Evolutionary conservation across 1,284 basidiomycete species (phyloP).

Genomic region (Cystobasidiaceae sp.): DNA sequence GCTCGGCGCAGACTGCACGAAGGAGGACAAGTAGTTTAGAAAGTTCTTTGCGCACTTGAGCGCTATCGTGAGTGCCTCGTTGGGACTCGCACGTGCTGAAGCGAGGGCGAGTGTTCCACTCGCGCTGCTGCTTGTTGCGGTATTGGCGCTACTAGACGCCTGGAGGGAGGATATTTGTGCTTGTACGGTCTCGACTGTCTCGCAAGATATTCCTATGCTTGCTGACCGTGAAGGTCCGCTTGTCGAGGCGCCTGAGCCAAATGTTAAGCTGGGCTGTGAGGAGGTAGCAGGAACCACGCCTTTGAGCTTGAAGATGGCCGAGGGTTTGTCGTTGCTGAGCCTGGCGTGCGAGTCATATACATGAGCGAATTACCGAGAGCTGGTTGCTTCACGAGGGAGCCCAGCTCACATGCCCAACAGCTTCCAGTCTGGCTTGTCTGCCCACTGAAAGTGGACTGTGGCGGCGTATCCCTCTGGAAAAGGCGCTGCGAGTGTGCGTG

Average conservation of each 20-base stretch:
- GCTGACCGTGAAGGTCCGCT: background rate
- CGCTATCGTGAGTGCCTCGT: constrained; percentile 17
- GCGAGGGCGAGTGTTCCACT: background rate
- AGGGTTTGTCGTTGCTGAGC: constrained; percentile 31
- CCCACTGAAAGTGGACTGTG: constrained; percentile 28
- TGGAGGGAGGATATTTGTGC: constrained; percentile 9
- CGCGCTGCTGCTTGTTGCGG: background rate
- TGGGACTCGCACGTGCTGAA: background rate
- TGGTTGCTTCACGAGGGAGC: background rate
- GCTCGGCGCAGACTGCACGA: constrained; percentile 25
- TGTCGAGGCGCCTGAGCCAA: background rate
- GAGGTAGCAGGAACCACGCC: background rate
- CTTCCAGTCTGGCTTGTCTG: constrained; percentile 22
- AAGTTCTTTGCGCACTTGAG: constrained; percentile 31
- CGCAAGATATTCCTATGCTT: constrained; percentile 26
- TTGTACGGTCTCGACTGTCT: constrained; percentile 22
- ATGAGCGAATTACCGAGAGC: too few species aligned
- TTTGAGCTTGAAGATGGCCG: constrained; percentile 31
- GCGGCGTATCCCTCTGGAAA: constrained; percentile 30
- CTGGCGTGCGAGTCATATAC: too few species aligned
- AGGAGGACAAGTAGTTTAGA: constrained; percentile 33
- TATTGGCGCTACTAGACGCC: background rate
- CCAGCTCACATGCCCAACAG: constrained; percentile 31
- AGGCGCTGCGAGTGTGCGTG: background rate
- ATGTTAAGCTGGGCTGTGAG: constrained; percentile 2